These are phyloP conservation scores for Leptoxyphium fumago DNA, from an alignment of 2,329 filamentous ascomycete genomes.

Conservation along the genomic window DNA sequence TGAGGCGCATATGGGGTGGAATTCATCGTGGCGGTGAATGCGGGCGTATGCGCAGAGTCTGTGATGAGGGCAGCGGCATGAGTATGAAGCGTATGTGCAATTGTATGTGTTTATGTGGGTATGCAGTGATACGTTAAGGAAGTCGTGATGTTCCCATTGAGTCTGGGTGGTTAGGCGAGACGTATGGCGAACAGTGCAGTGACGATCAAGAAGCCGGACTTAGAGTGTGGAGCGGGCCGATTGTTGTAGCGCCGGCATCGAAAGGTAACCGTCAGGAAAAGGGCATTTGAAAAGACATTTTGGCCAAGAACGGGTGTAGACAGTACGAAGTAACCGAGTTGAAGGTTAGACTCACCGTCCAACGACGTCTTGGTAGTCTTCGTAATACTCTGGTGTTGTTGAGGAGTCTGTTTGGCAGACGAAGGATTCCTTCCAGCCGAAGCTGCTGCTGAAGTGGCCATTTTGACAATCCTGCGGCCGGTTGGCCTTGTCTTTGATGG, in stretches of 20 bases:
- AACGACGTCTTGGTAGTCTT: constrained; percentile 26
- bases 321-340: no score
- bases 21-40: constrained; percentile 18
- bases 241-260: background rate
- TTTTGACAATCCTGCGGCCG: background rate
- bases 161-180: constrained; percentile 1
- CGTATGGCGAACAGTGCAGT: background rate
- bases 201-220: background rate
- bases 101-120: background rate
- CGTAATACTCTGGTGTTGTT: constrained; percentile 14
- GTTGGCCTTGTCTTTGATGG: no score
- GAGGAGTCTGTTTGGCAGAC: constrained; percentile 14
- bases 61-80: constrained; percentile 1
- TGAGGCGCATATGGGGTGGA: constrained; percentile 46
- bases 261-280: no score
- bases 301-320: no score
- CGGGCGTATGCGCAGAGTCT: constrained; percentile 16
- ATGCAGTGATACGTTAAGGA: background rate
- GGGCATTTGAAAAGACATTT: no score
- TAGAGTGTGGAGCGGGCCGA: background rate
- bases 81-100: background rate
- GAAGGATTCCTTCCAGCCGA: constrained; percentile 19
- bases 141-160: background rate
- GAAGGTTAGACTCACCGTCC: constrained; percentile 15
- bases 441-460: constrained; percentile 1